A percentile compares a stretch with the other conserved stretches of the same genome.
Conservation (phyloP, 345 rosid species). For the Gossypioides kirkii region DNA sequence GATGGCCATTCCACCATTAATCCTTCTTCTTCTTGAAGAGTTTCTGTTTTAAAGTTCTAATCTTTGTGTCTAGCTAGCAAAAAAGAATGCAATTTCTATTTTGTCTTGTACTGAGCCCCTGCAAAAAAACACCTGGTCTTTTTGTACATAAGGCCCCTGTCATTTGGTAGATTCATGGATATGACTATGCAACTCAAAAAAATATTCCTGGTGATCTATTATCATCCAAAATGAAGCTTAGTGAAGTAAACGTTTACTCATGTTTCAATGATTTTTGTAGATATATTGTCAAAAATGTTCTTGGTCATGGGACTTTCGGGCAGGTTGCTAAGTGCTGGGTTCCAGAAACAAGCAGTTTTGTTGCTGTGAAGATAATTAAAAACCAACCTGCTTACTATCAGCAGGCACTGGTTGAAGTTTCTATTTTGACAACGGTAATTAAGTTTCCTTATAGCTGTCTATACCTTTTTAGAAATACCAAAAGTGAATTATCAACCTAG, state of each 20-base stretch:
- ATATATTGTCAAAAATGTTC: slow-evolving; percentile 93
- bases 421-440: slow-evolving; percentile 87
- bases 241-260: slow-evolving; percentile 18
- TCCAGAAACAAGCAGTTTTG: slow-evolving; percentile 57
- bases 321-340: slow-evolving; percentile 99
- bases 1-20: no score
- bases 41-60: not conserved
- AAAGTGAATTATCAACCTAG: not conserved
- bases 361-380: slow-evolving; percentile 94
- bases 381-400: slow-evolving; percentile 97
- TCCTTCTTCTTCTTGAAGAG: no score
- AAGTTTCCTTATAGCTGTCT: slow-evolving; percentile 14
- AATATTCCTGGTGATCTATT: not conserved
- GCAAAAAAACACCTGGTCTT: no score
- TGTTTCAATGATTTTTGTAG: slow-evolving; percentile 41
- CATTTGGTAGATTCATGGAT: slow-evolving; percentile 28
- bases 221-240: slow-evolving; percentile 12
- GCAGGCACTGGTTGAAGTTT: slow-evolving; percentile 97
- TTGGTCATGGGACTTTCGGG: slow-evolving; percentile 97
- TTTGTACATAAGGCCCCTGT: no score
- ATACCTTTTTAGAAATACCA: not conserved
- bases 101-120: no score
- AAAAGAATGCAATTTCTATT: no score
- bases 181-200: not conserved
- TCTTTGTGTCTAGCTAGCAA: not conserved